Evolutionary conservation across 2,329 filamentous ascomycete genomes (phyloP).

Genomic region (Nemania sp.): DNA sequence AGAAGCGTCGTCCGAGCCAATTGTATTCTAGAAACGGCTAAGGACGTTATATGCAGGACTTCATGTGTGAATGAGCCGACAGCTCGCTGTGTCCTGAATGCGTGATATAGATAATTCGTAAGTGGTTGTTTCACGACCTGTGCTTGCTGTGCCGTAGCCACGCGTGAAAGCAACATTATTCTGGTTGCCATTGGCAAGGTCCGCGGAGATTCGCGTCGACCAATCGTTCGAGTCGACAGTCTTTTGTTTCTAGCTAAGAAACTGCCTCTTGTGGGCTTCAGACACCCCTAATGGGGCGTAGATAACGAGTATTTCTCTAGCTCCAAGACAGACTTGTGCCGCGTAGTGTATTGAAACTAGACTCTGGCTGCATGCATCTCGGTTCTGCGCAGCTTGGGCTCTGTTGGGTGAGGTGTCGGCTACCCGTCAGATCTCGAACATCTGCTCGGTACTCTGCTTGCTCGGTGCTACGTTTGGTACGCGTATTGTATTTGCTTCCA

Average conservation of each 20-base stretch:
- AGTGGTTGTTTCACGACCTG: conserved; percentile 27
- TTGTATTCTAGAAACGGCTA: conserved; percentile 7
- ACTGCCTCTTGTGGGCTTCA: conserved; percentile 2
- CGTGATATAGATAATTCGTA: conserved; percentile 2
- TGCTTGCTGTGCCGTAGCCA: conserved; percentile 36
- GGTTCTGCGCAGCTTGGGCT: conserved; percentile 5
- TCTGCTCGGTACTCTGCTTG: conserved; percentile 1
- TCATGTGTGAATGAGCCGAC: conserved; percentile 8
- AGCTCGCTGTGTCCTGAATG: conserved; percentile 8
- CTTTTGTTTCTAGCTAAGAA: conserved; percentile 4
- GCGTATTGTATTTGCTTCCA: neutral
- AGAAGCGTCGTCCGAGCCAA: conserved; percentile 29
- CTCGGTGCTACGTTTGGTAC: neutral
- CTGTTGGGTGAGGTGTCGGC: conserved; percentile 15
- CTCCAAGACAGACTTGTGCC: neutral
- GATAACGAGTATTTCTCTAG: neutral
- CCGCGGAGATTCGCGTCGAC: conserved; percentile 4
- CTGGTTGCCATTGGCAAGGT: neutral
- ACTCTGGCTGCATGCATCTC: conserved; percentile 27
- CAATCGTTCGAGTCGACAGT: neutral
- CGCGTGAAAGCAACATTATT: conserved; percentile 11
- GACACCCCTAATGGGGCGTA: neutral
- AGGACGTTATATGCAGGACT: conserved; percentile 29
- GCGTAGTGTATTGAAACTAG: neutral
- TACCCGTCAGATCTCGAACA: conserved; percentile 20